phyloP scores from a whole-genome alignment of 2,329 filamentous ascomycete genomes.

The Cladosporium sp. region DNA sequence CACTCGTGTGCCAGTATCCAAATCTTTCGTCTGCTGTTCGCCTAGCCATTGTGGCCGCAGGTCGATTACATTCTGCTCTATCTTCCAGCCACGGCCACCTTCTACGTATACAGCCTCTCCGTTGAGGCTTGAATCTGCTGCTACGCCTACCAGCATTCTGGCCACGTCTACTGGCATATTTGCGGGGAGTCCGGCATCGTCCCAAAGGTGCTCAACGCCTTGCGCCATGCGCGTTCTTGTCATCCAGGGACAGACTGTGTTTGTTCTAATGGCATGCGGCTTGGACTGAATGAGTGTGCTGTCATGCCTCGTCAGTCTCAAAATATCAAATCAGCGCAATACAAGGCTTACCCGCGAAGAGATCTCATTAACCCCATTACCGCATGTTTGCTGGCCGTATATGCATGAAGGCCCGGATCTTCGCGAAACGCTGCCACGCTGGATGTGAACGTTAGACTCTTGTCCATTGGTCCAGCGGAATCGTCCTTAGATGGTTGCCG shows the following conservation, averaged over 20 bases:
- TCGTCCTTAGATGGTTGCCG: constrained; percentile 34
- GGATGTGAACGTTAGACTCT: constrained; percentile 42
- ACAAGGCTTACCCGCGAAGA: constrained; percentile 33
- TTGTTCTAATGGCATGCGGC: constrained; percentile 36
- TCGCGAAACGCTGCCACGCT: constrained; percentile 49
- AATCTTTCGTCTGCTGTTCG: constrained; percentile 32
- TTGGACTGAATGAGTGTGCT: constrained; percentile 31
- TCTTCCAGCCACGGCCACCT: constrained; percentile 42
- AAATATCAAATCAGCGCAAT: neutral
- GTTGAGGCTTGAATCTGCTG: constrained; percentile 33
- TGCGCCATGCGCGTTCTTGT: constrained; percentile 37
- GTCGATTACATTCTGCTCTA: constrained; percentile 40
- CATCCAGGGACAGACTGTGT: constrained; percentile 44
- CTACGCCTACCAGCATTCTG: constrained; percentile 34
- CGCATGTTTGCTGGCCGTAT: constrained; percentile 49
- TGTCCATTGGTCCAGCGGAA: constrained; percentile 29
- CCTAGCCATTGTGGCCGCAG: constrained; percentile 43
- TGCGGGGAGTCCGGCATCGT: constrained; percentile 35
- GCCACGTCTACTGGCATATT: constrained; percentile 41
- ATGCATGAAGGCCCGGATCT: constrained; percentile 45
- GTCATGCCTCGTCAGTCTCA: constrained; percentile 9
- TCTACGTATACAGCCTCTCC: constrained; percentile 42
- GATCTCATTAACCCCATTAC: constrained; percentile 48
- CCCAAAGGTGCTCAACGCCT: constrained; percentile 35
- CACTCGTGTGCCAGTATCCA: constrained; percentile 35